Evolutionary conservation across 495 filamentous ascomycete genomes (phyloP), one percentile per base, ranked within the genome.

Genomic region (Aspergillus biplanus): DNA sequence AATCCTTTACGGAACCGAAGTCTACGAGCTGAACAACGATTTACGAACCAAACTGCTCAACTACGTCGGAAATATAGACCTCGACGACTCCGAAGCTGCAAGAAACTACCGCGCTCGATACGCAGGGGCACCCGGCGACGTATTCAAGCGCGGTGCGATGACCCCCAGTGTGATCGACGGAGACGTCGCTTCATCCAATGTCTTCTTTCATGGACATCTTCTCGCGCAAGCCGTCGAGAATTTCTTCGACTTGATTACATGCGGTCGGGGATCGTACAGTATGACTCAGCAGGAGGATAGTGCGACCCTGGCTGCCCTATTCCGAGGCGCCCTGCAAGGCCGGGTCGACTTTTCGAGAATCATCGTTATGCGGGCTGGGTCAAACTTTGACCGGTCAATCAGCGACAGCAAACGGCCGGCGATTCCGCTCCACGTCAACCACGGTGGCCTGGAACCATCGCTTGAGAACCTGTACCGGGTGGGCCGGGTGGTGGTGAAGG

Each of bases 251-350:
- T 63, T 89, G 13, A 82, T 85, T 72, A 92, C 90, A 0, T 90
- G 90, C 66, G 89, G 88, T 16, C 83, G 81, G 0, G 88, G 86
- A 6, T 69, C 79, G 4, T 92, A 92, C 74, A 92, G 89, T 77
- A 81, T 84, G 63, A 87, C 82, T 5, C 88, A 88, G 12, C 90
- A 92, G 69, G 90, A 92, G 69, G 90, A 93, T 69, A 92, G 89
- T 67, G 89, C 88, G 5, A 86, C 82, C 0, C 83, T 92, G 15
- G 87, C 89, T 67, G 87, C 84, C 32, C 73, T 93, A 33, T 68
- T 91, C 32, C 85, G 90, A n/a, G 80, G 79, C 4, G 80, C 86
- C 0, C 64, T 77, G 5, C 71, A 71, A 52, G 82, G 81, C 5
- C 72, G 86, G 4, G 83, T 87, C 4, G 89, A 93, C 67, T 92